A percentile compares a stretch with the other conserved stretches of the same genome.
Conservation (phyloP, 352 stramenopile genomes). For the Phytophthora europaea region DNA sequence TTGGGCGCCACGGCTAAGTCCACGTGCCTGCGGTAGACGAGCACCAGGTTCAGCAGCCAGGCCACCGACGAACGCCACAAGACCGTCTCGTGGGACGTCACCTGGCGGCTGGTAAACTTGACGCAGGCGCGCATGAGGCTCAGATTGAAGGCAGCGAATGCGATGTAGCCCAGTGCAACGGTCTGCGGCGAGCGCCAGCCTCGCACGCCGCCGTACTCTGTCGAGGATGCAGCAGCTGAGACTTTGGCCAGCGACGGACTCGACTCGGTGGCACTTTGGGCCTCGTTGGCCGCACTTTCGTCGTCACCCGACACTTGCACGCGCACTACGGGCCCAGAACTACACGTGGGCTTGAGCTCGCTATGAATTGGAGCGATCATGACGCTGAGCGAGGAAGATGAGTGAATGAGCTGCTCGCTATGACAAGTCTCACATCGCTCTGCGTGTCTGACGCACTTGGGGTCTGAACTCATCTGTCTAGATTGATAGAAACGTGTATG, state of each 20-base stretch:
- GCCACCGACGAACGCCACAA: slow-evolving; percentile 63
- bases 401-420: slow-evolving; percentile 7
- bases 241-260: slow-evolving; percentile 18
- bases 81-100: slow-evolving; percentile 66
- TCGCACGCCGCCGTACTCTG: slow-evolving; percentile 7
- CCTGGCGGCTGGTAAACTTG: slow-evolving; percentile 58
- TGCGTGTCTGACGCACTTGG: slow-evolving; percentile 5
- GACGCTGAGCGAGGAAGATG: neutral
- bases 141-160: slow-evolving; percentile 61
- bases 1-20: slow-evolving; percentile 29
- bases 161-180: slow-evolving; percentile 52
- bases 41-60: slow-evolving; percentile 55
- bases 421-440: slow-evolving; percentile 12
- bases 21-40: slow-evolving; percentile 36
- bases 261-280: slow-evolving; percentile 9
- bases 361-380: slow-evolving; percentile 29
- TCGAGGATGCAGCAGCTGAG: neutral
- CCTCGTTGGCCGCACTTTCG: slow-evolving; percentile 5
- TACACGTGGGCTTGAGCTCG: slow-evolving; percentile 6
- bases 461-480: slow-evolving; percentile 10
- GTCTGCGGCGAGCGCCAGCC: slow-evolving; percentile 29
- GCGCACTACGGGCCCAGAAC: slow-evolving; percentile 10
- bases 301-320: slow-evolving; percentile 22
- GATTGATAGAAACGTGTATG: neutral
- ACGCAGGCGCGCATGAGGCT: slow-evolving; percentile 65